These are phyloP conservation scores for Aurifilum marmelostoma DNA, from an alignment of 2,329 filamentous ascomycete genomes.

Conservation along the genomic window DNA sequence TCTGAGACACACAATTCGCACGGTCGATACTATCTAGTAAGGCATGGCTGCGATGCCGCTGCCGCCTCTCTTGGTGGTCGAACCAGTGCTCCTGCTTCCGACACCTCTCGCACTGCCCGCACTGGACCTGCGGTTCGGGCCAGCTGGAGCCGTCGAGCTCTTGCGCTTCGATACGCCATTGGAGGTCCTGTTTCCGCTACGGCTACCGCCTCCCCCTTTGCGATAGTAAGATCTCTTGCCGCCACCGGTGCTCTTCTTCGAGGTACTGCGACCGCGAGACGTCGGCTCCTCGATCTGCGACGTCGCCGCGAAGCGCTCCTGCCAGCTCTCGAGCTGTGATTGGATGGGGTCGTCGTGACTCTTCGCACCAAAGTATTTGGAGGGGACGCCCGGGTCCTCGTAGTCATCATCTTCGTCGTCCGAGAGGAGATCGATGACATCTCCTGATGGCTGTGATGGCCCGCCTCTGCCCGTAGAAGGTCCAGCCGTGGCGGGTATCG, in stretches of 20 bases:
- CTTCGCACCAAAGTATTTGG: conserved; percentile 50
- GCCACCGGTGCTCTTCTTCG: conserved; percentile 25
- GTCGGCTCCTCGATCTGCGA: conserved; percentile 32
- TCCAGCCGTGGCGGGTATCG: conserved; percentile 25
- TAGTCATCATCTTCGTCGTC: conserved; percentile 42
- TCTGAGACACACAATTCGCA: no score
- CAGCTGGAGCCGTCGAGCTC: conserved; percentile 11
- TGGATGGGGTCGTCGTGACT: conserved; percentile 22
- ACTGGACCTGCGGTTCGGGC: conserved; percentile 14
- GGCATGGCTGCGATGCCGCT: conserved; percentile 27
- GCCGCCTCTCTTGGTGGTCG: conserved; percentile 12
- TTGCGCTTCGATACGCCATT: conserved; percentile 33
- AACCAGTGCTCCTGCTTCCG: conserved; percentile 13
- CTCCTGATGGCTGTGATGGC: conserved; percentile 36
- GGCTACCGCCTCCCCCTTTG: conserved; percentile 29
- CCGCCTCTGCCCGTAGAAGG: conserved; percentile 14
- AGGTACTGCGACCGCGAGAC: conserved; percentile 31
- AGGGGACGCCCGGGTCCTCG: conserved; percentile 42
- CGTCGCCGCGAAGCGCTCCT: conserved; percentile 34
- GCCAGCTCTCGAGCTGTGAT: conserved; percentile 36
- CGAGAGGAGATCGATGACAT: conserved; percentile 61
- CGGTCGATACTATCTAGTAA: conserved; percentile 5
- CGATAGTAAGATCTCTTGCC: conserved; percentile 28
- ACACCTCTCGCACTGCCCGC: conserved; percentile 19
- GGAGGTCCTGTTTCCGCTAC: conserved; percentile 25